phyloP scores from a whole-genome alignment of 345 rosid genomes.

The Aurinia saxatilis region DNA sequence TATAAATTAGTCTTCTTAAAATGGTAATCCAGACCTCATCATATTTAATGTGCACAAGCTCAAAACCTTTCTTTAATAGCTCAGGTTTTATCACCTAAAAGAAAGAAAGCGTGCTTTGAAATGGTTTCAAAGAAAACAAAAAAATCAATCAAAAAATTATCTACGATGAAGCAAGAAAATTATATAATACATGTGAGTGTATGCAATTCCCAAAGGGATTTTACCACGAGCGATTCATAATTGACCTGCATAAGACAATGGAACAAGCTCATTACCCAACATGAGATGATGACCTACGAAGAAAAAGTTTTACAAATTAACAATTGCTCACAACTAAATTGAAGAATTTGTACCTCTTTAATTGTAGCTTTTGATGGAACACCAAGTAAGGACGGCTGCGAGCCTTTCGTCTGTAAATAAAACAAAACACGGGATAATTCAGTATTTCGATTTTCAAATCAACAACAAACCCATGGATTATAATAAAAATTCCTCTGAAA shows the following conservation, averaged over 20 bases:
- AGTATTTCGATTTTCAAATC: no score
- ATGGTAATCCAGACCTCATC: background rate
- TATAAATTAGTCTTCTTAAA: background rate
- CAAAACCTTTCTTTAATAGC: conserved; percentile 76
- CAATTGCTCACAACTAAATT: no score
- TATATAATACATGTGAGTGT: conserved; percentile 73
- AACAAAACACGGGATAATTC: no score
- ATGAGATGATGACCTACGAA: background rate
- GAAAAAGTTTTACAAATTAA: no score
- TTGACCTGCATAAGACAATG: conserved; percentile 75
- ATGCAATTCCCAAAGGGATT: conserved; percentile 96
- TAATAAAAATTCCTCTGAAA: no score
- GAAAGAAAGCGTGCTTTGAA: background rate
- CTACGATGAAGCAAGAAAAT: background rate
- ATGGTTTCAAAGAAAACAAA: background rate
- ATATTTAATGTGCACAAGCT: conserved; percentile 36
- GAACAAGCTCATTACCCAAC: no score
- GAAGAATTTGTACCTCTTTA: conserved; percentile 97
- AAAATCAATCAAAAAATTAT: background rate
- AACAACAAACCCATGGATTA: no score
- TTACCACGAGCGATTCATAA: conserved; percentile 67
- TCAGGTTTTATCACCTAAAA: conserved; percentile 76
- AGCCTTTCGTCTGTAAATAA: no score
- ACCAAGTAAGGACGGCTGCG: conserved; percentile 98
- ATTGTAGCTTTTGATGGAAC: conserved; percentile 96